These are phyloP conservation scores for Lathyrus sativus DNA, from an alignment of 306 rosid species.

Conservation along the genomic window DNA sequence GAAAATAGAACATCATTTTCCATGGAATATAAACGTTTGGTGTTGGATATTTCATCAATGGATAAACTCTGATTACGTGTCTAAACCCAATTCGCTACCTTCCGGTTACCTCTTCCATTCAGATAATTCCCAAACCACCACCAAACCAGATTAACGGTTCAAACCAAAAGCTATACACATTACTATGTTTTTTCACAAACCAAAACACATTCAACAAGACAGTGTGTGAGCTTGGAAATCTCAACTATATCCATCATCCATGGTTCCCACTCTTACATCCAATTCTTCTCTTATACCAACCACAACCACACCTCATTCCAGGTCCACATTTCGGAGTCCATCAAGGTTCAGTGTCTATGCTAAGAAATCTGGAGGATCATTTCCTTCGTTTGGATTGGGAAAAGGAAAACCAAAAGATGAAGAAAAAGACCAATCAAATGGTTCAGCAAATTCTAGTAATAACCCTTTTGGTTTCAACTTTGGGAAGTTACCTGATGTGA, in stretches of 20 bases:
- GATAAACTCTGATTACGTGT: constrained; percentile 71
- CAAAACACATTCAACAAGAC: constrained; percentile 29
- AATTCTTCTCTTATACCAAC: constrained; percentile 54
- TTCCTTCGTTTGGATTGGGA: constrained; percentile 62
- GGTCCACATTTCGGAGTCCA: constrained; percentile 41
- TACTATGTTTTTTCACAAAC: constrained; percentile 3
- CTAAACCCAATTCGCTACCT: constrained; percentile 50
- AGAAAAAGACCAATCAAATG: constrained; percentile 36
- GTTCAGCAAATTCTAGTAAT: constrained; percentile 45
- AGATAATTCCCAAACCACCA: constrained; percentile 44
- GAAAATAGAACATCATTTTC: constrained; percentile 32
- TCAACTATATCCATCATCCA: constrained; percentile 35
- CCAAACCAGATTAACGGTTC: constrained; percentile 28
- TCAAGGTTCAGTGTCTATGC: constrained; percentile 56
- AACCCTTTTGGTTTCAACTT: constrained; percentile 61
- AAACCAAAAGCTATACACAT: background rate
- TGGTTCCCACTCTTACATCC: constrained; percentile 82
- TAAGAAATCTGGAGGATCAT: constrained; percentile 47
- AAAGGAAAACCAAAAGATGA: constrained; percentile 61
- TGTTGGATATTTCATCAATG: constrained; percentile 33
- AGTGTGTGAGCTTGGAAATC: constrained; percentile 19
- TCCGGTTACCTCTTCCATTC: constrained; percentile 43
- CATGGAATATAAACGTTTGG: constrained; percentile 44
- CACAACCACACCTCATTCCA: constrained; percentile 45
- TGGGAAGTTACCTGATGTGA: constrained; percentile 69